A percentile compares a stretch with the other conserved stretches of the same genome.
Evolutionary conservation across 2,329 filamentous ascomycete genomes (phyloP).

Genomic region (Xylariaceae sp.): DNA sequence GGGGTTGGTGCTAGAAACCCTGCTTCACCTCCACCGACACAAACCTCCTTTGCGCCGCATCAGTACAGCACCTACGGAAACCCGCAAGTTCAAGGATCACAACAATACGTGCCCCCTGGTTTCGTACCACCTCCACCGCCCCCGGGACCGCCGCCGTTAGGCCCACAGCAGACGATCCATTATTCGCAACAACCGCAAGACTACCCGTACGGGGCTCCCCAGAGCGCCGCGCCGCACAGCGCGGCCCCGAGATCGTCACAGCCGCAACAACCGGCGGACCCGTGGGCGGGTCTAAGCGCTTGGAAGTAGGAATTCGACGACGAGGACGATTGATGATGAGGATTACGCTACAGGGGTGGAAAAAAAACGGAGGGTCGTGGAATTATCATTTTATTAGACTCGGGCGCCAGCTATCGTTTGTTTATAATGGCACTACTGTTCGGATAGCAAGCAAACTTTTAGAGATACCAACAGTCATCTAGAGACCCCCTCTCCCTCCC

Average conservation of each 20-base stretch:
- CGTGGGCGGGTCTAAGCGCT: slow-evolving; percentile 55
- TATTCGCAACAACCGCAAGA: slow-evolving; percentile 42
- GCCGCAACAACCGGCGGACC: slow-evolving; percentile 48
- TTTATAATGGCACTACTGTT: neutral
- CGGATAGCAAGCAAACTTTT: neutral
- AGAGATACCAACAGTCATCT: neutral
- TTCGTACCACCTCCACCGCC: slow-evolving; percentile 67
- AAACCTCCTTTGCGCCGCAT: slow-evolving; percentile 45
- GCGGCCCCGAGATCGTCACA: slow-evolving; percentile 38
- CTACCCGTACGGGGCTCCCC: slow-evolving; percentile 22
- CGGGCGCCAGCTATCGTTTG: neutral
- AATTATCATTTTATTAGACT: neutral
- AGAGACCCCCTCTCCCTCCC: neutral
- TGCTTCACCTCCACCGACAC: slow-evolving; percentile 59
- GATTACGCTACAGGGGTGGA: neutral
- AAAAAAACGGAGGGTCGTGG: neutral
- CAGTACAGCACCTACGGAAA: slow-evolving; percentile 52
- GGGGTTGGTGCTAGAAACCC: slow-evolving; percentile 40
- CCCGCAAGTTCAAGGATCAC: slow-evolving; percentile 44
- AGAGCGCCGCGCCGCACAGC: slow-evolving; percentile 23
- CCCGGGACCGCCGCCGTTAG: slow-evolving; percentile 63
- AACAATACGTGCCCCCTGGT: slow-evolving; percentile 55
- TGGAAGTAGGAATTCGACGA: slow-evolving; percentile 47
- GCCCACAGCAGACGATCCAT: slow-evolving; percentile 64
- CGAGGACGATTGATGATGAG: slow-evolving; percentile 2